Percentiles rank a stretch among this genome's conserved stretches.
These are phyloP conservation scores for Silybum marianum DNA, from an alignment of 129 eudicot genomes.

Conservation along the genomic window DNA sequence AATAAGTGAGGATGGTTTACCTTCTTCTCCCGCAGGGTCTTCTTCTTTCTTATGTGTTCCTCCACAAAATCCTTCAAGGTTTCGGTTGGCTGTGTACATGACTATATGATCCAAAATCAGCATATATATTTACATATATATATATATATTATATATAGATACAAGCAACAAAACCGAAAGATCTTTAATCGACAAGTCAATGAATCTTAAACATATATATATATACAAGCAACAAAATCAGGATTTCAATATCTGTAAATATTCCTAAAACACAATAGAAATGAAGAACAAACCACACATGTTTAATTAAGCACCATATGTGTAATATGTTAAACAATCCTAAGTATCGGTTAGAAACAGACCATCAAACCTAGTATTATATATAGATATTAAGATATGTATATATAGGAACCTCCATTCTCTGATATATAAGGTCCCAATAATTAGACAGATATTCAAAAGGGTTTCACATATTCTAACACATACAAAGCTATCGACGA, in stretches of 20 bases:
- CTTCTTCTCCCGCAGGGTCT: background rate
- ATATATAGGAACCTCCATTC: background rate
- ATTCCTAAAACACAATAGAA: background rate
- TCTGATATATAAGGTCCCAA: background rate
- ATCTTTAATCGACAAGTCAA: background rate
- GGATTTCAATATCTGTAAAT: background rate
- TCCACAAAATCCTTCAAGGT: background rate
- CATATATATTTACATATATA: background rate
- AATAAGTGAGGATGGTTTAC: background rate
- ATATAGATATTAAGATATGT: background rate
- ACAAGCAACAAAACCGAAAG: background rate
- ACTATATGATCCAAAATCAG: background rate
- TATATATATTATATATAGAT: too few species aligned
- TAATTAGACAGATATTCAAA: background rate
- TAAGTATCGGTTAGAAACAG: background rate
- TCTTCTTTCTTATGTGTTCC: background rate
- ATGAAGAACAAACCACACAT: background rate
- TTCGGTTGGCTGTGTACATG: background rate
- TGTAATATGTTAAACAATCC: background rate
- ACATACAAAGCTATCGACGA: background rate
- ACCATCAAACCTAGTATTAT: background rate
- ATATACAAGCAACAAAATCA: background rate
- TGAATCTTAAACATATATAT: background rate
- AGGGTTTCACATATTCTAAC: background rate
- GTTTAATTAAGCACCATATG: background rate